Evolutionary conservation across 345 rosid genomes (phyloP).

Genomic region (Rubroshorea leprosula): DNA sequence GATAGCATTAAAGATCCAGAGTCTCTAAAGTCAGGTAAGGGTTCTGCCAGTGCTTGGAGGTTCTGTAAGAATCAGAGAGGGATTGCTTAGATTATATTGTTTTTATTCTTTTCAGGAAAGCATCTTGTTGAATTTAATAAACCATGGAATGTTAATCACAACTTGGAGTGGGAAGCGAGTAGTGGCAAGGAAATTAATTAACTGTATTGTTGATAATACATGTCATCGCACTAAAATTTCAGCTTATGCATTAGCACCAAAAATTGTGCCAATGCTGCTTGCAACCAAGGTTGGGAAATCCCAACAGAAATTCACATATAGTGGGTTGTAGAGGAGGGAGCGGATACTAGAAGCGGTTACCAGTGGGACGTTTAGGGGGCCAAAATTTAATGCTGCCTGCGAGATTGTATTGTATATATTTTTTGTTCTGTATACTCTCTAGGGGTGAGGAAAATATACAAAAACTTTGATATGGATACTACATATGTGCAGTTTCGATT

Average conservation of each 20-base stretch:
- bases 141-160: slow-evolving; percentile 8
- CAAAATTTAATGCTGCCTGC: too few species aligned
- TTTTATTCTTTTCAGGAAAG: slow-evolving; percentile 19
- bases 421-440: too few species aligned
- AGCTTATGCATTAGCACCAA: not conserved
- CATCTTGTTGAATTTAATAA: slow-evolving; percentile 8
- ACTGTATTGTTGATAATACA: not conserved
- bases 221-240: not conserved
- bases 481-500: too few species aligned
- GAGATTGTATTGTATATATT: too few species aligned
- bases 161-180: not conserved
- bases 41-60: slow-evolving; percentile 7
- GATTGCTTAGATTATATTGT: slow-evolving; percentile 7
- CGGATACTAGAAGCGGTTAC: too few species aligned
- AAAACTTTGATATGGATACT: too few species aligned
- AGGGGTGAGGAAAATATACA: too few species aligned
- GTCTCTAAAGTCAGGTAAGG: slow-evolving; percentile 29
- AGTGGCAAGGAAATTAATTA: not conserved
- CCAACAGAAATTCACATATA: not conserved
- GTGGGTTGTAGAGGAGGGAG: too few species aligned
- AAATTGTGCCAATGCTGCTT: too few species aligned
- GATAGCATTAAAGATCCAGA: slow-evolving; percentile 23
- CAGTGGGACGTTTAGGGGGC: too few species aligned
- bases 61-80: not conserved
- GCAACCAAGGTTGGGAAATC: too few species aligned